Conservation (phyloP, 169 alveolate genomes). For the Eimeria praecox region DNA sequence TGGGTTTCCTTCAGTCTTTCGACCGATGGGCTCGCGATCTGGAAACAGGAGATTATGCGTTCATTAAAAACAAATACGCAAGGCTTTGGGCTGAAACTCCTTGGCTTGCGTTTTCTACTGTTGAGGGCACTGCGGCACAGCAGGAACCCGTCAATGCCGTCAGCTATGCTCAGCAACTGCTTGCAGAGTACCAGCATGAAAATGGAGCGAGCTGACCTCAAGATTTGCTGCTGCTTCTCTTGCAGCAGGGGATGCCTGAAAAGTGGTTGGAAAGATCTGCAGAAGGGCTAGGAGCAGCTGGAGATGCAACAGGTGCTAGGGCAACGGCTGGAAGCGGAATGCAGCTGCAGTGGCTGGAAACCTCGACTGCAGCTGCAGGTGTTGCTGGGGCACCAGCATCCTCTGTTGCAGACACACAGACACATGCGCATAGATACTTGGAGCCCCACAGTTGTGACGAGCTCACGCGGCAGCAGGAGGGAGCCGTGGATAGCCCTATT, state of each 20-base stretch:
- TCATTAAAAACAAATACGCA: slow-evolving; percentile 54
- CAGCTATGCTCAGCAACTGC: slow-evolving; percentile 22
- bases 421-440: not conserved
- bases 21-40: slow-evolving; percentile 77
- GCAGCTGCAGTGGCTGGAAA: too few species aligned
- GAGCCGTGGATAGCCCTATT: not conserved
- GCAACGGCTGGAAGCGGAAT: too few species aligned
- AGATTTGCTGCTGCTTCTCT: not conserved
- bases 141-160: not conserved
- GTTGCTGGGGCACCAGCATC: not conserved
- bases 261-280: too few species aligned
- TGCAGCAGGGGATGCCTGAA: too few species aligned
- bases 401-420: not conserved
- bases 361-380: not conserved
- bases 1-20: slow-evolving; percentile 21
- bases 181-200: slow-evolving; percentile 25
- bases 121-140: slow-evolving; percentile 18
- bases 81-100: slow-evolving; percentile 71
- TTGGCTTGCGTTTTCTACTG: slow-evolving; percentile 41
- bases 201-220: not conserved
- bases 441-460: not conserved
- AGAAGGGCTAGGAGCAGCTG: too few species aligned
- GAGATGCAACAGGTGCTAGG: too few species aligned
- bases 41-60: slow-evolving; percentile 58
- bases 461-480: not conserved